Evolutionary conservation across 352 stramenopile species (phyloP).

Genomic region (Phytophthora tentaculata): DNA sequence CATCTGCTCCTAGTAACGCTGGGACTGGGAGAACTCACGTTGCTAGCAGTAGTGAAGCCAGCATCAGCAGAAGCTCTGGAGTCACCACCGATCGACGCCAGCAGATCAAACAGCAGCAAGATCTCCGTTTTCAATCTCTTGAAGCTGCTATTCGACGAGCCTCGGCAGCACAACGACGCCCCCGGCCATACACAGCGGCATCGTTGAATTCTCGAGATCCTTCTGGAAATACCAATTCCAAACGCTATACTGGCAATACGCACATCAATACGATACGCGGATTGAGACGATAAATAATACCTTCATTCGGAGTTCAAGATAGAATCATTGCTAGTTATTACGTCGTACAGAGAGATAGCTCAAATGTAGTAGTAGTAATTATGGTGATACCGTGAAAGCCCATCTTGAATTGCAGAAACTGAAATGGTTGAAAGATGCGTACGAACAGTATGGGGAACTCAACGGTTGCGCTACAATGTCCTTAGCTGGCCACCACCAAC

Average conservation of each 20-base stretch:
- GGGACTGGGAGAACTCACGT: slow-evolving; percentile 5
- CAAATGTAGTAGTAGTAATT: no score
- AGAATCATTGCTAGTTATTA: background rate
- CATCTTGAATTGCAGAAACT: no score
- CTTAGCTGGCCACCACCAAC: no score
- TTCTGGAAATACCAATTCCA: slow-evolving; percentile 12
- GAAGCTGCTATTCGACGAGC: slow-evolving; percentile 43
- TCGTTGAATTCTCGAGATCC: background rate
- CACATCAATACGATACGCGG: slow-evolving; percentile 44
- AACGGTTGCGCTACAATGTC: no score
- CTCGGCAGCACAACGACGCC: slow-evolving; percentile 1
- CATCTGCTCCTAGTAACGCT: background rate
- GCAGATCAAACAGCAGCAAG: slow-evolving; percentile 38
- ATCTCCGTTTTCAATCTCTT: slow-evolving; percentile 47
- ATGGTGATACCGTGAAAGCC: no score
- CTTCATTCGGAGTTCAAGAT: background rate
- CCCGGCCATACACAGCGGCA: background rate
- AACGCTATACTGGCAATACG: slow-evolving; percentile 17
- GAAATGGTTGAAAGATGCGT: no score
- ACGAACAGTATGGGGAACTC: no score
- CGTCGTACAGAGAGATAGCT: no score
- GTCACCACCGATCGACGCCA: slow-evolving; percentile 12
- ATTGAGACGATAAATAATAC: slow-evolving; percentile 24
- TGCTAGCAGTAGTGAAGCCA: slow-evolving; percentile 7
- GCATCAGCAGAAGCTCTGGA: slow-evolving; percentile 2